Base-by-base conservation (phyloP, 2,329 filamentous ascomycete species). In the Stachybotrys chartarum region DNA sequence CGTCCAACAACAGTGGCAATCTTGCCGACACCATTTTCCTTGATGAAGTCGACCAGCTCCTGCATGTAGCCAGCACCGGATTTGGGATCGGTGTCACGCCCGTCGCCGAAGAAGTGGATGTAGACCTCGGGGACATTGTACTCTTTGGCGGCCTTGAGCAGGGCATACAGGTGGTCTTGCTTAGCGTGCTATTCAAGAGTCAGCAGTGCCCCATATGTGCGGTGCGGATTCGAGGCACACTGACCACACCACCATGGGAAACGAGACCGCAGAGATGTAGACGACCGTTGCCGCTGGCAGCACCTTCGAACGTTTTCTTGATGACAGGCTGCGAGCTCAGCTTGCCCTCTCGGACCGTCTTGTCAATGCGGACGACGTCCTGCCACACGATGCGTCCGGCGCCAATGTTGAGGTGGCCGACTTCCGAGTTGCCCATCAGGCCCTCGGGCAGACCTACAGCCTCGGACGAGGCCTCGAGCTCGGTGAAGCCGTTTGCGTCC, bases 101-200 rank as follows among this genome's bases (percentile, higher is more conserved):
- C 94, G 75, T 99, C 94, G 61, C 91, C 94, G 70, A 99, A 97
- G 84, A 97, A 97, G 82, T 99, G 94, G 69, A 99, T 95, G 79
- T 88, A 97, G 66, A 99, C 92, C 67, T 97, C 81, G 63, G 92
- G 90, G 39, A 99, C 84, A 51, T 84, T 85, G 68, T 90, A 85
- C 66, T 90, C 86, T 81, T 97, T 97, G 68, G 94, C 94, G 44
- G 94, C 89, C 72, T 88, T 84, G 62, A 99, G 83, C 44, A 99
- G 84, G 56, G 86, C 87, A 68, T 94, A 89, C 57, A 99, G 81
- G 73, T 99, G 94, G 60, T 88, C 87, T 78, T 97, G 95, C 79
- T 99, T 95, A 62, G 91, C 86, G 80, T 99, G 94, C 83, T 86
- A 59, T 54, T 49, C n/a, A 14, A 42, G 17, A 30, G 18, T 44